These are phyloP conservation scores for Annulohypoxylon truncatum DNA, from an alignment of 2,329 filamentous ascomycete species.

Conservation along the genomic window DNA sequence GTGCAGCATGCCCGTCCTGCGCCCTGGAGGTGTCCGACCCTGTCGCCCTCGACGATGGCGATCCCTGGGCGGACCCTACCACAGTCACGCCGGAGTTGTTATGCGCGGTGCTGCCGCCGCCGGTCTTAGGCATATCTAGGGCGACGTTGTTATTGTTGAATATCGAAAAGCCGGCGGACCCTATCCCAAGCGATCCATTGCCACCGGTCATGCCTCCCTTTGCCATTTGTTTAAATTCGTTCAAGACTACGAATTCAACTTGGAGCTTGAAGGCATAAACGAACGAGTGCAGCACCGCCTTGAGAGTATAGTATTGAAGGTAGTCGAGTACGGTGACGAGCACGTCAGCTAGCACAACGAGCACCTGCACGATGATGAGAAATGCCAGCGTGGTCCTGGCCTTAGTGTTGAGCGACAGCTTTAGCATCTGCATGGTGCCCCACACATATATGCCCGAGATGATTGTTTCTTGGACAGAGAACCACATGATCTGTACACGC, in stretches of 20 bases:
- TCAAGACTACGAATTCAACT: conserved; percentile 34
- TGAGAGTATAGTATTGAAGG: conserved; percentile 31
- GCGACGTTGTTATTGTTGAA: conserved; percentile 2
- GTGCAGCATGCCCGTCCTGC: neutral
- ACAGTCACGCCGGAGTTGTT: conserved; percentile 28
- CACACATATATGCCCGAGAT: conserved; percentile 32
- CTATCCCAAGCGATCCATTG: neutral
- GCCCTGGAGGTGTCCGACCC: neutral
- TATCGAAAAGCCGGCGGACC: neutral
- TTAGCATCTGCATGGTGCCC: conserved; percentile 31
- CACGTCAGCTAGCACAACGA: conserved; percentile 30
- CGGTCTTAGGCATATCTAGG: conserved; percentile 18
- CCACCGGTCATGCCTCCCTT: conserved; percentile 25
- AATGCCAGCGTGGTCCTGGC: conserved; percentile 26
- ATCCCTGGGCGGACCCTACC: conserved; percentile 5
- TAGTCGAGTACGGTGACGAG: conserved; percentile 33
- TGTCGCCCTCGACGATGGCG: conserved; percentile 9
- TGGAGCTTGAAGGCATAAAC: conserved; percentile 35
- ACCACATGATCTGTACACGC: conserved; percentile 24
- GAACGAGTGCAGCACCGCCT: conserved; percentile 33
- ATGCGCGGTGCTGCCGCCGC: neutral
- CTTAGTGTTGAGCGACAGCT: conserved; percentile 20
- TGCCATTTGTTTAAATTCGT: conserved; percentile 32
- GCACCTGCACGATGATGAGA: conserved; percentile 29
- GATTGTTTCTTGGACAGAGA: conserved; percentile 25